Percentiles rank a stretch among this genome's conserved stretches.
phyloP scores from a whole-genome alignment of 495 filamentous ascomycete genomes.

The Tuber umbilicatum region DNA sequence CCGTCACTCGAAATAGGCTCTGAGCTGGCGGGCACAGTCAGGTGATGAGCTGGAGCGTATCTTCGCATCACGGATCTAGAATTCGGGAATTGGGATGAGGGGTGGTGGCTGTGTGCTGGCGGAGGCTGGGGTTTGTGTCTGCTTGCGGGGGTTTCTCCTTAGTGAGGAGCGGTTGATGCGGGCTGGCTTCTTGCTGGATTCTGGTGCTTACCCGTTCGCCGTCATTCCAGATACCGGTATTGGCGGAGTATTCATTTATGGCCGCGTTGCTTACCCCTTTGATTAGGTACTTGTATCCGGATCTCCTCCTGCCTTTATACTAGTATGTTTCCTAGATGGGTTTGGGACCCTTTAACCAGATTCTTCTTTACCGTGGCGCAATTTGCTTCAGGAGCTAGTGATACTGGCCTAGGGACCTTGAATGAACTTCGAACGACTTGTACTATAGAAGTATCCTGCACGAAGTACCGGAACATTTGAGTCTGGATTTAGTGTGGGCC shows the following conservation, averaged over 20 bases:
- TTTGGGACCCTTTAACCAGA: not conserved
- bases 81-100: not conserved
- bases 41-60: not conserved
- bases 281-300: not conserved
- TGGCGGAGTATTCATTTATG: not conserved
- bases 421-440: not conserved
- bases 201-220: not conserved
- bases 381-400: not conserved
- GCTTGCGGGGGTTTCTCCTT: too few species aligned
- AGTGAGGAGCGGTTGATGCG: not conserved
- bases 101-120: not conserved
- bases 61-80: not conserved
- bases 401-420: not conserved
- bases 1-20: not conserved
- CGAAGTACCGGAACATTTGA: not conserved
- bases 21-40: not conserved
- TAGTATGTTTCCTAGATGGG: not conserved
- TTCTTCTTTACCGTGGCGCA: not conserved
- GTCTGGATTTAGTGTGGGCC: not conserved
- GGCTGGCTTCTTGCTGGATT: not conserved
- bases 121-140: not conserved
- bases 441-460: not conserved
- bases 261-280: not conserved
- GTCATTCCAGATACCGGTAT: not conserved
- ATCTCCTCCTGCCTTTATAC: not conserved